Conservation (phyloP, 1,284 basidiomycete genomes). For the Ustilago hordei region DNA sequence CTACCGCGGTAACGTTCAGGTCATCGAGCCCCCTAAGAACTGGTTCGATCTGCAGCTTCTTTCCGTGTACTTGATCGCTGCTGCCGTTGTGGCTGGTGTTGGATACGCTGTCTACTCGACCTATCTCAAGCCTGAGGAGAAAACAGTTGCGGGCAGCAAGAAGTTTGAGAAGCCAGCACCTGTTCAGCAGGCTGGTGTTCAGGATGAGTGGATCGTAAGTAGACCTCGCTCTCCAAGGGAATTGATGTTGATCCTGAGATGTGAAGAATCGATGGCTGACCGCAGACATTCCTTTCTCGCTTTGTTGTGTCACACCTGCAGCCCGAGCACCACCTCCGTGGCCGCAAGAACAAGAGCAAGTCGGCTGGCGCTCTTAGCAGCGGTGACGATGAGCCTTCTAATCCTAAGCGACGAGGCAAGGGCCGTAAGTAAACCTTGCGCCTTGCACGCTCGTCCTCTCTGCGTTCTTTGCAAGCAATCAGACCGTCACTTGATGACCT, state of each 20-base stretch:
- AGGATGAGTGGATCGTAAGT: constrained; percentile 57
- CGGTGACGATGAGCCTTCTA: constrained; percentile 51
- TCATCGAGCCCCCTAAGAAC: constrained; percentile 65
- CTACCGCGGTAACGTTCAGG: constrained; percentile 63
- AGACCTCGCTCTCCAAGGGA: not conserved
- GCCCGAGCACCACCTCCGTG: constrained; percentile 46
- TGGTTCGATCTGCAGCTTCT: constrained; percentile 65
- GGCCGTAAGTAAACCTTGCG: constrained; percentile 34
- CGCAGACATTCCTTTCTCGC: not conserved
- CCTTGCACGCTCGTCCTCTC: not conserved
- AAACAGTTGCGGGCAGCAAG: constrained; percentile 31
- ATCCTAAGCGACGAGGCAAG: constrained; percentile 45
- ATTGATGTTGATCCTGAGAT: not conserved
- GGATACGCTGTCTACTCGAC: constrained; percentile 48
- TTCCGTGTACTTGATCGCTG: constrained; percentile 56
- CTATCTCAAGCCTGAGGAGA: constrained; percentile 45
- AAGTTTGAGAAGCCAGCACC: constrained; percentile 48
- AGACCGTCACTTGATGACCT: not conserved
- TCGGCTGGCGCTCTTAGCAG: constrained; percentile 48
- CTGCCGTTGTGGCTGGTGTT: constrained; percentile 39
- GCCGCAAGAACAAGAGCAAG: constrained; percentile 41
- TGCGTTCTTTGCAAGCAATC: not conserved
- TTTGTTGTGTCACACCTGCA: not conserved
- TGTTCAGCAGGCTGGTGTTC: constrained; percentile 28
- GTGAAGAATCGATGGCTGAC: constrained; percentile 10